Evolutionary conservation across 1,139 yeast species (phyloP), one percentile per base, ranked within the genome.

Genomic region (Ogataea hybrid): DNA sequence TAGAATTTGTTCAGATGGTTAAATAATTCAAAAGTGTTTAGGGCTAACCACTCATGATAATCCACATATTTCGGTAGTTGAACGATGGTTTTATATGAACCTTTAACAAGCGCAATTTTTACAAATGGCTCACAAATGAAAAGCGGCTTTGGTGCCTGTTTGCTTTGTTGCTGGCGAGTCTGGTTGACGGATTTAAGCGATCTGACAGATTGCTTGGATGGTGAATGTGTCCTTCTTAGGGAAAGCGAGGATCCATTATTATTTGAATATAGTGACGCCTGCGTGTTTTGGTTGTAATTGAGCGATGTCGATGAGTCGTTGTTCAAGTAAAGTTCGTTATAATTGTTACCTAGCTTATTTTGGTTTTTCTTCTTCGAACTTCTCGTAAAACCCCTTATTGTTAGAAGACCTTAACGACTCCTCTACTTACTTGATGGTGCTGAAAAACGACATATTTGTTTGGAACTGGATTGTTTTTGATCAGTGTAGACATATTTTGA

Each of bases 41-140:
- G 73, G 1, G 97, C 97, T 17, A 92, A 72, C 99, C 99, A 92
- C 63, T 92, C 99, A 39, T 90, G 86, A 48, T 79, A 74, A 58
- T 94, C 97, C 18, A 94, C 97, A 59, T 90, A 92, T 61, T 87
- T 88, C 18, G 99, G 98, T 23, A 88, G 72, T 61, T 87, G 96
- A 2, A 92, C 97, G 51, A 92, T 92, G 1, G 98, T 90, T 57
- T 86, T 89, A 69, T 89, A 94, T 1, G 96, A 86, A n/a, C 99
- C 99, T 59, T 92, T 92, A 25, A 94, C 98, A 35, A 92, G 70
- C 0, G 97, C 95, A 0, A 97, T 87, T 49, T 90, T 83, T 5
- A 90, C 94, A 64, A 86, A 94, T 11, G 97, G 97, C 53, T 90
- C 96, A 60, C 95, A 84, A 56, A 92, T 63, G 59, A 89, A 92